These are phyloP conservation scores for Penicillium sp. DNA, from an alignment of 2,329 filamentous ascomycete genomes.

Conservation along the genomic window DNA sequence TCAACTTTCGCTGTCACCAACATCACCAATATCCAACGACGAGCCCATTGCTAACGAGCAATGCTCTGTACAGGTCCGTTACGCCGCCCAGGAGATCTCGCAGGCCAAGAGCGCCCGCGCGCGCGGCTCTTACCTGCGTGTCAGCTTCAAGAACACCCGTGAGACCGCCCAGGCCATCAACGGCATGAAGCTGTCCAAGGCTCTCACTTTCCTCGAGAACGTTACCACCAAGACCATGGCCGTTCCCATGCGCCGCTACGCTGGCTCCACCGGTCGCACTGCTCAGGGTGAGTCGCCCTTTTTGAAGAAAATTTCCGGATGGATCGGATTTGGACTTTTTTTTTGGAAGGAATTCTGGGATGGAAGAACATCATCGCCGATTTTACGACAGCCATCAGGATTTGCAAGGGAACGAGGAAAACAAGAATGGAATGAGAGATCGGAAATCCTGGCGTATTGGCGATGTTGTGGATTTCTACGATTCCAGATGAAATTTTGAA, in stretches of 20 bases:
- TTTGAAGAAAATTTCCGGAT: conserved; percentile 14
- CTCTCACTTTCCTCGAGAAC: conserved; percentile 96
- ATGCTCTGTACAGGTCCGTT: conserved; percentile 70
- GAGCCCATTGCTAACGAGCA: conserved; percentile 32
- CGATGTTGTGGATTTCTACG: conserved; percentile 9
- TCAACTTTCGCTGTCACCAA: conserved; percentile 12
- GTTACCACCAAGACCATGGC: conserved; percentile 96
- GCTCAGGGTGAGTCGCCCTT: conserved; percentile 81
- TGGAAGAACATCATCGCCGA: conserved; percentile 3
- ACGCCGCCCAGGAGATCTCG: conserved; percentile 87
- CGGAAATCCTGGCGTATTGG: conserved; percentile 3
- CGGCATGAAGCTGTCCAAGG: conserved; percentile 96
- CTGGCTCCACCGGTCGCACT: conserved; percentile 89
- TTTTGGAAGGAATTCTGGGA: conserved; percentile 10
- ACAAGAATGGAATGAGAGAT: neutral
- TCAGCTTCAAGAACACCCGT: conserved; percentile 99
- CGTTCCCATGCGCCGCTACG: conserved; percentile 96
- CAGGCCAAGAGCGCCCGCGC: conserved; percentile 93
- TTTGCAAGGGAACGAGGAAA: neutral
- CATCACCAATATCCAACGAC: conserved; percentile 8
- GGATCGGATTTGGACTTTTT: conserved; percentile 14
- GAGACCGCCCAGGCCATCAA: conserved; percentile 99
- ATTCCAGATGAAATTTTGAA: conserved; percentile 5
- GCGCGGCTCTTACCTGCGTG: conserved; percentile 97
- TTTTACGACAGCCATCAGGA: conserved; percentile 8